Base-by-base conservation (phyloP, 139 green algal genomes). In the Choricystis sp. region DNA sequence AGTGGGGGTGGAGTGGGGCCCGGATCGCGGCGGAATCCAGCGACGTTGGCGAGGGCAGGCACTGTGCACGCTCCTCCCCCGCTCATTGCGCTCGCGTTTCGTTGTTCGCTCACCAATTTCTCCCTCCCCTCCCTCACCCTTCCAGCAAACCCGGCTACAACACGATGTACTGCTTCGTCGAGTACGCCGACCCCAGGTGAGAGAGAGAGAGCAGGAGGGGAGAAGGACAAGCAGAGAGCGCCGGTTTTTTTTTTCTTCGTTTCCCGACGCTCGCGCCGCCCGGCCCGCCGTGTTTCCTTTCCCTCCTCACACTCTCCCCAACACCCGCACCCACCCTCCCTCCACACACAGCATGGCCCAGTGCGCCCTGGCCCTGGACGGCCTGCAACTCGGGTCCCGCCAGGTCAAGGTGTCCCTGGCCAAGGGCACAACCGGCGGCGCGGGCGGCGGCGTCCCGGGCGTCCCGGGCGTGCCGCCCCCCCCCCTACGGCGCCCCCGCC, bases 331-430 rank as follows among this genome's bases (percentile, higher is more conserved):
- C 40, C 40, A 52, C 40, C 40, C 9, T 65, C 57, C 19, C 19
- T 57, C 26, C 29, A 56, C 48, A 19, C 63, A 31, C 58, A 69
- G 65, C 26, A 29, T 64, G 59, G 67, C 67, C 22, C n/a, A 59
- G 29, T 63, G 60, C 48, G 67, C 67, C 29, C 25, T 72, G 23
- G 60, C 60, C 22, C 64, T 72, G 48, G 62, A 72, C 52, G 67
- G 67, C 56, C 29, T 72, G 29, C 29, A 59, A 14, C 25, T 72
- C 4, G 60, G 56, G 21, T 61, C 66, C 29, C 57, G 67, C 22
- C 67, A 72, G 31, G 63, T 72, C 16, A 62, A 62, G 2, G 55
- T 67, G 22, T 66, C 58, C 61, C 61, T 72, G 67, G 67, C 67
- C 16, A 72, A 72, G 56, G 9, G 16, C 40, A 16, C 9, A 9